Evolutionary conservation across 2,329 filamentous ascomycete species (phyloP).

Genomic region (Ophiocordyceps camponoti-floridani): DNA sequence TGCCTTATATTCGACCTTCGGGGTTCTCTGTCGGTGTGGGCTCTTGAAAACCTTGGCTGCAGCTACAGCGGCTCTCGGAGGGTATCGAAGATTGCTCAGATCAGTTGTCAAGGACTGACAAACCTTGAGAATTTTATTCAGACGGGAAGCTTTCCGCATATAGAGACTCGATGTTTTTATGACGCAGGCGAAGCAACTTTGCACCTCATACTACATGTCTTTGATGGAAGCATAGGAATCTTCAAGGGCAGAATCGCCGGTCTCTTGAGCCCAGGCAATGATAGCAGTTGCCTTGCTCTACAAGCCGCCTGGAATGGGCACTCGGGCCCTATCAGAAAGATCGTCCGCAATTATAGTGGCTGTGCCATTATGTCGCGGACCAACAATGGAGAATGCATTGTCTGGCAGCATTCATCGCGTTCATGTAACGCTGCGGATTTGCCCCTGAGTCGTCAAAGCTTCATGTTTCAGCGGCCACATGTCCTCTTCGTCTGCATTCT

Average conservation of each 20-base stretch:
- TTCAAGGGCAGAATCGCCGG: constrained; percentile 63
- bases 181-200: constrained; percentile 45
- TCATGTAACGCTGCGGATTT: constrained; percentile 19
- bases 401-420: constrained; percentile 50
- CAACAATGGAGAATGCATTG: constrained; percentile 56
- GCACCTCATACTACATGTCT: constrained; percentile 63
- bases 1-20: constrained; percentile 70
- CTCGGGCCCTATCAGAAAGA: constrained; percentile 62
- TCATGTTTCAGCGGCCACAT: constrained; percentile 47
- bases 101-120: constrained; percentile 38
- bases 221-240: constrained; percentile 70
- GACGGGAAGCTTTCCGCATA: constrained; percentile 22
- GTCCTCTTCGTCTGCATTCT: constrained; percentile 70
- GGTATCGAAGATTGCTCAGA: constrained; percentile 75
- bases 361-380: constrained; percentile 69
- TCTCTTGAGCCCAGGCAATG: constrained; percentile 56
- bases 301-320: constrained; percentile 70
- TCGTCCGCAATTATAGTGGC: constrained; percentile 71
- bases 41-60: constrained; percentile 67
- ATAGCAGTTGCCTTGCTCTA: constrained; percentile 39
- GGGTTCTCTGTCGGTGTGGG: constrained; percentile 84
- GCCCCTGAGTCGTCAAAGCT: constrained; percentile 45
- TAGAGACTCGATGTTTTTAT: constrained; percentile 58
- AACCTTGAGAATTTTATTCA: constrained; percentile 19
- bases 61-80: constrained; percentile 46